Evolutionary conservation across 176 grass and related monocot species (phyloP).

Genomic region (Typha latifolia): DNA sequence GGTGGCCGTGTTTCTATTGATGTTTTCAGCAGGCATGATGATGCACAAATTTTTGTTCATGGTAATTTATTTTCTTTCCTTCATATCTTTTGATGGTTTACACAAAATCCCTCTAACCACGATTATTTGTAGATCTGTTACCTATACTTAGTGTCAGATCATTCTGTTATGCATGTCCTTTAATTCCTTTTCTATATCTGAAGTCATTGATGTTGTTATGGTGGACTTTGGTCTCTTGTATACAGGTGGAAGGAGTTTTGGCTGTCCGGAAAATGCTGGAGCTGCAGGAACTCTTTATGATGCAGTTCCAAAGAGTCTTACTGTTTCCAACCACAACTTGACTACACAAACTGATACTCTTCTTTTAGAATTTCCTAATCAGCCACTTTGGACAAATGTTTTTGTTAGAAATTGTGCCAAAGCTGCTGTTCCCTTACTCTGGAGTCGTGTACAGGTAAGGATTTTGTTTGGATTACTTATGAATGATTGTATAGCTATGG

Average conservation of each 20-base stretch:
- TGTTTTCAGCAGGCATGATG: constrained; percentile 94
- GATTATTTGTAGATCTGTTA: no score
- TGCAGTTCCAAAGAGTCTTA: constrained; percentile 90
- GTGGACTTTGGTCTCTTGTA: background rate
- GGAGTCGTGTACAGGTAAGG: constrained; percentile 97
- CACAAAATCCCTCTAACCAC: no score
- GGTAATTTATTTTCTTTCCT: constrained; percentile 45
- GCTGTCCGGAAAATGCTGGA: constrained; percentile 92
- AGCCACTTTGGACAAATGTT: constrained; percentile 99
- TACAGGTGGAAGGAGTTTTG: constrained; percentile 70
- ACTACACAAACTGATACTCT: constrained; percentile 97
- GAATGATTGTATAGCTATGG: no score
- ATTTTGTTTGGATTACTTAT: no score
- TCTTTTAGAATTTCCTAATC: constrained; percentile 91
- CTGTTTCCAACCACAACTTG: constrained; percentile 88
- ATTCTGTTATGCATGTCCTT: no score
- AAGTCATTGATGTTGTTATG: background rate
- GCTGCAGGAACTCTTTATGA: constrained; percentile 98
- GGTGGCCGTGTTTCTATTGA: constrained; percentile 88
- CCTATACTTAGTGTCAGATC: no score
- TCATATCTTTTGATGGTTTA: background rate
- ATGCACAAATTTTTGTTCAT: constrained; percentile 62
- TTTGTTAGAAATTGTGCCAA: constrained; percentile 85
- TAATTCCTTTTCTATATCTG: background rate
- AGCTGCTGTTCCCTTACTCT: constrained; percentile 89